phyloP scores from a whole-genome alignment of 2,329 filamentous ascomycete genomes.

The Alternaria longipes region DNA sequence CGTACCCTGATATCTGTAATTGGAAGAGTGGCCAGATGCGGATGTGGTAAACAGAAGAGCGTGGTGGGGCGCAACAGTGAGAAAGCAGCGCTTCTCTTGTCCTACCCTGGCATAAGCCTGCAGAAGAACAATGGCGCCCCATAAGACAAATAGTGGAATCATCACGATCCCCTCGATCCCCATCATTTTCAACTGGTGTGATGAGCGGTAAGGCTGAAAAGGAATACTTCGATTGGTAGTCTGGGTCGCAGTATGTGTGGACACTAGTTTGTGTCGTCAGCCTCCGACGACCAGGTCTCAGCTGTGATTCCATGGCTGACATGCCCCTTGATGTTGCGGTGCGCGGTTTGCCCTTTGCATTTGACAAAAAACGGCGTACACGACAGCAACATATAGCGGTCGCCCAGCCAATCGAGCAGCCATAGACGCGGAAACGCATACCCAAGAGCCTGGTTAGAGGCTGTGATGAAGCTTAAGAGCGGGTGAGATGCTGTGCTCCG shows the following conservation, averaged over 20 bases:
- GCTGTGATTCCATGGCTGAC: constrained; percentile 22
- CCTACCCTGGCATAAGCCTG: constrained; percentile 27
- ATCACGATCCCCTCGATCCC: constrained; percentile 10
- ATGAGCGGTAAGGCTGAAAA: constrained; percentile 33
- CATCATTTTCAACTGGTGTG: constrained; percentile 18
- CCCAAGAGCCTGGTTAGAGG: constrained; percentile 42
- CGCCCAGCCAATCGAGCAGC: constrained; percentile 29
- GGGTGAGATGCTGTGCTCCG: constrained; percentile 28
- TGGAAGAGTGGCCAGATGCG: constrained; percentile 10
- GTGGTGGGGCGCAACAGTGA: constrained; percentile 27
- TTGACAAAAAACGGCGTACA: constrained; percentile 52
- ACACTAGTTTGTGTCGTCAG: constrained; percentile 27
- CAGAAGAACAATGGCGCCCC: constrained; percentile 22
- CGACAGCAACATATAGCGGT: constrained; percentile 30
- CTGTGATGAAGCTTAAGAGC: constrained; percentile 12
- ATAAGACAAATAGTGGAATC: constrained; percentile 19
- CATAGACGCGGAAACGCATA: constrained; percentile 9
- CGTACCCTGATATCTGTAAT: constrained; percentile 25
- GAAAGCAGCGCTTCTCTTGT: constrained; percentile 25
- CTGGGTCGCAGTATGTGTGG: constrained; percentile 18
- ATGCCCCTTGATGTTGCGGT: constrained; percentile 27
- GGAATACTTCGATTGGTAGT: constrained; percentile 37
- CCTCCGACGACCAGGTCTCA: constrained; percentile 31
- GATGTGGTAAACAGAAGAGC: constrained; percentile 22
- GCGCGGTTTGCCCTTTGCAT: constrained; percentile 26